A percentile compares a stretch with the other conserved stretches of the same genome.
phyloP scores from a whole-genome alignment of 257 asterid genomes.

The Ocimum tenuiflorum region DNA sequence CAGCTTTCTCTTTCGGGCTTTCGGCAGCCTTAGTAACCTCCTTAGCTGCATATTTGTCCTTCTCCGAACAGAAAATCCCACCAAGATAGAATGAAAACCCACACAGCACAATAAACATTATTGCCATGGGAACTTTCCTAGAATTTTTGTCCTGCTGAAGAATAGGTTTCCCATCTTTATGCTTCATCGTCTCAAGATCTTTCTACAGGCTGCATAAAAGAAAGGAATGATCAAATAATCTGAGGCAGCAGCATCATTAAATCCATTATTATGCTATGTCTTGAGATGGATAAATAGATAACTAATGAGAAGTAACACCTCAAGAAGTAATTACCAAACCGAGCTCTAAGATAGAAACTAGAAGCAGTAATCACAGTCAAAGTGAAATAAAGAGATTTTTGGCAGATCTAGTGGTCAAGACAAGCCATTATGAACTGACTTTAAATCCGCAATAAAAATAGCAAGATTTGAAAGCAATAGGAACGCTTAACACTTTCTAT shows the following conservation, averaged over 20 bases:
- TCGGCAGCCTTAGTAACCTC: slow-evolving; percentile 27
- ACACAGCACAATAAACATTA: slow-evolving; percentile 64
- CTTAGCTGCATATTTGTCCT: slow-evolving; percentile 29
- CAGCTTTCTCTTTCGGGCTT: slow-evolving; percentile 27
- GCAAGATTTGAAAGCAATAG: slow-evolving; percentile 26
- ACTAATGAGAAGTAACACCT: background rate
- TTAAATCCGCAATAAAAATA: slow-evolving; percentile 20
- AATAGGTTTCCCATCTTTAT: slow-evolving; percentile 71
- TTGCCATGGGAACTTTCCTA: slow-evolving; percentile 50
- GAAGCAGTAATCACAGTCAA: slow-evolving; percentile 16
- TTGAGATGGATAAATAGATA: background rate
- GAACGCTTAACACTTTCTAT: slow-evolving; percentile 15
- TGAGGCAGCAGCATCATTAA: background rate
- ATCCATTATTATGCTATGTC: background rate
- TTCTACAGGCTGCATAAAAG: slow-evolving; percentile 36
- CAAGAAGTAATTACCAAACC: background rate
- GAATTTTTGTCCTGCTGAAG: slow-evolving; percentile 50
- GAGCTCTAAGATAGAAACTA: background rate
- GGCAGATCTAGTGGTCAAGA: slow-evolving; percentile 38
- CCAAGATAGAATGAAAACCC: slow-evolving; percentile 98
- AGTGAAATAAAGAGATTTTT: slow-evolving; percentile 19
- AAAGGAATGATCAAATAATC: background rate
- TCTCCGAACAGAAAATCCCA: slow-evolving; percentile 71
- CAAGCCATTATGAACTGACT: slow-evolving; percentile 23
- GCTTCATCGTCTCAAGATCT: slow-evolving; percentile 53